A percentile compares a stretch with the other conserved stretches of the same genome.
phyloP scores from a whole-genome alignment of 169 alveolate species.

The Plasmodium fragile region DNA sequence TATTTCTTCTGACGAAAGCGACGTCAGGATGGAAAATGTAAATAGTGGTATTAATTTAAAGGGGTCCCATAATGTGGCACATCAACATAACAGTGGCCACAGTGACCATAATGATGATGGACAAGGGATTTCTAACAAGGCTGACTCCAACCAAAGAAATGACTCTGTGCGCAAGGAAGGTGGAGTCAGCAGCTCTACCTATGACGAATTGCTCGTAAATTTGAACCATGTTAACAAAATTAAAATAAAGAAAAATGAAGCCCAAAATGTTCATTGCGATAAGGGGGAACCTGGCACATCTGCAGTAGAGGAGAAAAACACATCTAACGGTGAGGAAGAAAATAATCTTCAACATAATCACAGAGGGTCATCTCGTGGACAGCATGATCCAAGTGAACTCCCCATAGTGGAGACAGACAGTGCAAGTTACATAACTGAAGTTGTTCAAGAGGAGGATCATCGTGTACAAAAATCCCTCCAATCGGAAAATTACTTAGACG shows the following conservation, averaged over 20 bases:
- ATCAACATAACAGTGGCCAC: background rate
- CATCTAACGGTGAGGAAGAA: background rate
- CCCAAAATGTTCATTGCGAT: conserved; percentile 5
- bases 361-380: background rate
- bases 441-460: background rate
- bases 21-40: background rate
- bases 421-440: background rate
- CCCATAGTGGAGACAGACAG: background rate
- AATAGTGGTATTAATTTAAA: background rate
- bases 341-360: background rate
- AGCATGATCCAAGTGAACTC: background rate
- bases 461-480: background rate
- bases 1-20: conserved; percentile 25
- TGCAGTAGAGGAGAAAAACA: background rate
- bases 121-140: background rate
- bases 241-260: conserved; percentile 31
- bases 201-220: conserved; percentile 41
- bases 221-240: conserved; percentile 41
- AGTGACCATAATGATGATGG: background rate
- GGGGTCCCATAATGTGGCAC: background rate
- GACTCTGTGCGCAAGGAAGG: background rate
- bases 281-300: background rate
- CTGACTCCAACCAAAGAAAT: background rate
- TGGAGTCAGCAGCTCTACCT: conserved; percentile 19
- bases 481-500: background rate